Base-by-base conservation (phyloP, 2,329 filamentous ascomycete genomes). In the Exophiala bonariae region DNA sequence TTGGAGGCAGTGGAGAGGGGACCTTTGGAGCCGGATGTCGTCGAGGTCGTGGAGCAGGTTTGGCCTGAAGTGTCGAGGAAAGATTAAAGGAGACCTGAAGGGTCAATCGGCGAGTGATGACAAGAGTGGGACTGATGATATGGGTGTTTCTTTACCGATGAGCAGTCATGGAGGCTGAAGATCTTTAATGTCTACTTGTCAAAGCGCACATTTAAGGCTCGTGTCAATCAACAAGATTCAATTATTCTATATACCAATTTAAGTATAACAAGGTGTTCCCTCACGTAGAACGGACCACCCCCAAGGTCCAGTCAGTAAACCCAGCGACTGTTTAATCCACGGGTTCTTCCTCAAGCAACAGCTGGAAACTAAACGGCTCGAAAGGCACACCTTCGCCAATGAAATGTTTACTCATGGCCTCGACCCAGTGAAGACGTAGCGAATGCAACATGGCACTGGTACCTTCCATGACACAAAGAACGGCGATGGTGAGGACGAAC, bases 361-460 rank as follows among this genome's bases (percentile, higher is more conserved):
- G 77, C 72, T 85, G 83, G 69, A 96, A 96, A 55, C 87, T 93
- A 66, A 96, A 96, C 3, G 91, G 91, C 63, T 85, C 78, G 69
- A 96, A 96, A 2, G 89, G 78, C 69, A 90, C 82, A 44, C 91
- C 91, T 50, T 88, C 87, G 63, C 93, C 93, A 66, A 95, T 85
- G 69, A 95, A 95, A 76, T 95, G 92, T 76, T 96, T 96, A 73
- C 89, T 95, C 83, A 96, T 96, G 14, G 91, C 92, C 71, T 96
- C 92, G 54, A 96, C 91, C 91, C 91, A 96, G 61, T 95, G 91
- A 63, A 96, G 75, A 77, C 91, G 82, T 59, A 96, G 79, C 51
- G 85, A 89, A 74, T 96, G 90, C 73, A 95, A 78, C 91, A 96
- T 96, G 61, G 91, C 91, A 70, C 87, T 92, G 23, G 92, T 96